A percentile compares a stretch with the other conserved stretches of the same genome.
Evolutionary conservation across 192 early-diverging fungal genomes (phyloP).

Genomic region (Funneliformis geosporum): DNA sequence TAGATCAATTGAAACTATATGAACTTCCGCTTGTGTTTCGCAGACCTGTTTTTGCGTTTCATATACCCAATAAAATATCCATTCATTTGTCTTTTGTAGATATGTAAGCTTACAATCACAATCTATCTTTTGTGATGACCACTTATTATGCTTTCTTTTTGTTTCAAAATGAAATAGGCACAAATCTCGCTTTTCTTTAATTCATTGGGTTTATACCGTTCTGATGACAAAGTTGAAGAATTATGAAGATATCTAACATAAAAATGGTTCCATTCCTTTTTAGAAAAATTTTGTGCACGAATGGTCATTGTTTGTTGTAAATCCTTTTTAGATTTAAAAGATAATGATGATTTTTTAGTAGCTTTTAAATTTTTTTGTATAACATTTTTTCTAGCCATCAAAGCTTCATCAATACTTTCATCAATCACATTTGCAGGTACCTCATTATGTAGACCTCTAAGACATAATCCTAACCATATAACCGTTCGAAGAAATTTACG

Average conservation of each 20-base stretch:
- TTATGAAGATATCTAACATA: conserved; percentile 12
- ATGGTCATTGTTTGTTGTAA: conserved; percentile 1
- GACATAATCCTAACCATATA: conserved; percentile 24
- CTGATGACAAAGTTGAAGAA: conserved; percentile 13
- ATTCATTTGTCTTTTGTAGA: no score
- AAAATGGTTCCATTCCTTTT: not conserved
- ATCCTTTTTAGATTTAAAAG: conserved; percentile 19
- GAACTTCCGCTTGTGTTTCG: no score
- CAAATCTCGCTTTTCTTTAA: conserved; percentile 13
- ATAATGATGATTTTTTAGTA: conserved; percentile 14
- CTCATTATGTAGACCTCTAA: conserved; percentile 22
- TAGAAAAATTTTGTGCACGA: conserved; percentile 21
- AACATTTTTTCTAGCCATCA: not conserved
- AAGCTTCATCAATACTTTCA: conserved; percentile 16
- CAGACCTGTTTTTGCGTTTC: no score
- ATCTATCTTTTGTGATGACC: conserved; percentile 7
- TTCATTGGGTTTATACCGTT: conserved; percentile 3
- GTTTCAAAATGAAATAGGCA: conserved; percentile 4
- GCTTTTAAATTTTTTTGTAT: conserved; percentile 22
- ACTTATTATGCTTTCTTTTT: conserved; percentile 25
- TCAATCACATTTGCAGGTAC: not conserved
- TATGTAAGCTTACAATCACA: conserved; percentile 1
- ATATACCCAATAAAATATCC: no score
- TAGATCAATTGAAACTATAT: no score
- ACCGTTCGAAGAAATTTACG: conserved; percentile 3